Evolutionary conservation across 164 flowering plant genomes (phyloP).

Genomic region (Taxillus chinensis): DNA sequence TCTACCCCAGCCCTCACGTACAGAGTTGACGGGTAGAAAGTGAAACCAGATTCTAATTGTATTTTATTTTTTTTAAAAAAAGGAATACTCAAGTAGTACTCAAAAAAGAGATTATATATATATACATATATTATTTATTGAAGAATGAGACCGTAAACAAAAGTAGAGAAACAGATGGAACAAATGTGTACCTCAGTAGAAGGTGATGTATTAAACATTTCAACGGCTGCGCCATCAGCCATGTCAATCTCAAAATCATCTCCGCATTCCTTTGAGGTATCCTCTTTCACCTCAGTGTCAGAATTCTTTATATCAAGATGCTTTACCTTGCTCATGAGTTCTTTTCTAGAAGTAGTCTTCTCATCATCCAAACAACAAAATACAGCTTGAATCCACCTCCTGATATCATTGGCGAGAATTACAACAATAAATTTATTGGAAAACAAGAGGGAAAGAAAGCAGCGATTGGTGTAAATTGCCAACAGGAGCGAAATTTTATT

Average conservation of each 20-base stretch:
- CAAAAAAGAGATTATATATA: no score
- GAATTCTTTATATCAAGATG: conserved; percentile 9
- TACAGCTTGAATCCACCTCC: conserved; percentile 95
- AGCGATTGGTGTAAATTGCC: no score
- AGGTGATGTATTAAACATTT: conserved; percentile 67
- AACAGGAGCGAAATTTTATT: no score
- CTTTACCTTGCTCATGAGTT: conserved; percentile 15
- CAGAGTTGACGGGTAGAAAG: no score
- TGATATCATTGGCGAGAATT: conserved; percentile 22
- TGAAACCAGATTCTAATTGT: no score
- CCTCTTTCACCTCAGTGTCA: conserved; percentile 13
- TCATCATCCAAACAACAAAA: conserved; percentile 24
- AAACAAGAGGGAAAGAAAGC: neutral
- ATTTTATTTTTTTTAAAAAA: no score
- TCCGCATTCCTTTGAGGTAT: conserved; percentile 8
- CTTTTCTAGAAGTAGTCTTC: conserved; percentile 3
- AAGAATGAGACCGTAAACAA: neutral
- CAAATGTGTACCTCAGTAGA: conserved; percentile 46
- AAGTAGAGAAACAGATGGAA: neutral
- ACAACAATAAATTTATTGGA: conserved; percentile 2
- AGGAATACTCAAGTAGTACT: no score
- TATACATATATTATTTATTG: no score
- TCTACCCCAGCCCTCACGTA: no score
- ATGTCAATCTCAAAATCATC: conserved; percentile 48
- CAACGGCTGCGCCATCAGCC: conserved; percentile 65